A percentile compares a stretch with the other conserved stretches of the same genome.
Evolutionary conservation across 805 yeast species (phyloP).

Genomic region (Yamadazyma ubonensis): DNA sequence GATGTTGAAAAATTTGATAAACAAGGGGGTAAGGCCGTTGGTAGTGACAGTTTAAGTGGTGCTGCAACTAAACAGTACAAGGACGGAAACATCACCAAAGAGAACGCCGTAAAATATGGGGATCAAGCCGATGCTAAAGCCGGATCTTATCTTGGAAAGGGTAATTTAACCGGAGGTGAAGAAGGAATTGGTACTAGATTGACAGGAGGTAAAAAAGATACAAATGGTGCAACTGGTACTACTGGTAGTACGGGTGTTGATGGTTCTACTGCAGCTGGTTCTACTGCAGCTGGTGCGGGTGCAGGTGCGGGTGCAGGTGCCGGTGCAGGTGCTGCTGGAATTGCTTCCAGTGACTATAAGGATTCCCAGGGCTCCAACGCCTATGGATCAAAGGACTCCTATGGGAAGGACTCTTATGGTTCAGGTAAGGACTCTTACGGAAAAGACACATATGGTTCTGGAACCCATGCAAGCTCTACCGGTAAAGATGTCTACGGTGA

Average conservation of each 20-base stretch:
- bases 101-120: slow-evolving; percentile 28
- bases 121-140: slow-evolving; percentile 21
- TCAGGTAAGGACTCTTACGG: slow-evolving; percentile 9
- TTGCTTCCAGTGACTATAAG: slow-evolving; percentile 15
- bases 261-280: background rate
- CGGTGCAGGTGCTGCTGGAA: slow-evolving; percentile 6
- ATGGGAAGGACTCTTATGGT: slow-evolving; percentile 12
- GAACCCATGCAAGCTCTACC: too few relatives aligned
- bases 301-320: slow-evolving; percentile 13
- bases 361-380: slow-evolving; percentile 12
- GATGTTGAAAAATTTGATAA: slow-evolving; percentile 27
- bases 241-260: slow-evolving; percentile 13
- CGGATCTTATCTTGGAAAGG: slow-evolving; percentile 20
- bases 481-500: slow-evolving; percentile 15
- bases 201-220: slow-evolving; percentile 15
- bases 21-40: slow-evolving; percentile 30
- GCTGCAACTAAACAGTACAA: slow-evolving; percentile 29
- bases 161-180: slow-evolving; percentile 26
- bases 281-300: slow-evolving; percentile 5
- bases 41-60: slow-evolving; percentile 24
- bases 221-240: slow-evolving; percentile 16
- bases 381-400: slow-evolving; percentile 5
- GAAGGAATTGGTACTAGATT: slow-evolving; percentile 31
- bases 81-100: slow-evolving; percentile 29
- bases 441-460: slow-evolving; percentile 15